Base-by-base conservation (phyloP, 306 rosid genomes). In the Fragaria iinumae region DNA sequence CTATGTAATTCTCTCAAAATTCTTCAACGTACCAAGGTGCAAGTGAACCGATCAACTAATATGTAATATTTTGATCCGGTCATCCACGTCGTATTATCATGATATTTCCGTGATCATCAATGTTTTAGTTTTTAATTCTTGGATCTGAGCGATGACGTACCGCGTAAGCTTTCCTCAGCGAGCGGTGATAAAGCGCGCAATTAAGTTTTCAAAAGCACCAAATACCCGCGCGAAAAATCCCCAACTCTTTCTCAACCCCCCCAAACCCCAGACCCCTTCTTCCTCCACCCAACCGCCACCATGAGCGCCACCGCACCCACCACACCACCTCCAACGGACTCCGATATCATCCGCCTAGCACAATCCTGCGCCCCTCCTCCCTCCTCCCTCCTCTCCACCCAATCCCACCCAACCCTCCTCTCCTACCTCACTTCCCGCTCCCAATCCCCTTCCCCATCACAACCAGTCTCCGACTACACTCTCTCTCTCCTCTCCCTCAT, bases 401-500 rank as follows among this genome's bases (percentile, higher is more conserved):
- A 81, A 50, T 78, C 78, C 12, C 85, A 74, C 81, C 74, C 72
- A 3, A 59, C 78, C 32, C 85, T 78, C 64, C 67, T 84, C 49
- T 80, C 85, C 65, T 64, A 74, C 64, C 85, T 84, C 76, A 41
- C 68, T 8, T 47, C 76, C 67, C 83, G 82, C 72, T 56, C 72
- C 10, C 83, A 81, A 34, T 80, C 82, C 21, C n/a, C 81, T 10
- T 72, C 77, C 1, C 77, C 84, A 1, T 84, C 85, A 12, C 50
- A 57, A 11, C 72, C 80, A 1, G 85, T 84, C 74, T 73, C 85
- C 72, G 83, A 84, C 17, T 81, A 84, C 73, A 49, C 78, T 0
- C 78, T 69, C 59, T 84, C 85, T 71, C 85, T 84, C 36, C 85
- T 84, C 74, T 77, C 69, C 64, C 76, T 84, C 44, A 81, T 84